Evolutionary conservation across 2,329 filamentous ascomycete genomes (phyloP).

Genomic region (Xylaria sp.): DNA sequence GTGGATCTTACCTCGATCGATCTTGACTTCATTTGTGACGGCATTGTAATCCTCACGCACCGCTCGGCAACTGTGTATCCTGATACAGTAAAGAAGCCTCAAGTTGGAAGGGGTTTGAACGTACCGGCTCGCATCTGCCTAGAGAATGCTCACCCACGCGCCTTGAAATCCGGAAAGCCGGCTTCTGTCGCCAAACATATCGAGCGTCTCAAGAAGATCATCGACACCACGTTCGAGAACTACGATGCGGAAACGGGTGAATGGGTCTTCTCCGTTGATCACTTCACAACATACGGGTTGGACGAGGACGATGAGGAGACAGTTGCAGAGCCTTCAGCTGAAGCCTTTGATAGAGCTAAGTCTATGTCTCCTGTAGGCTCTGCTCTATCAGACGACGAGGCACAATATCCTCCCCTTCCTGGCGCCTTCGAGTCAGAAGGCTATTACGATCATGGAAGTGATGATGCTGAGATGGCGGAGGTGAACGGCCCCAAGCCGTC

Average conservation of each 20-base stretch:
- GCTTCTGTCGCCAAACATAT: constrained; percentile 74
- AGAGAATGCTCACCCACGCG: constrained; percentile 87
- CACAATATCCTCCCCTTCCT: constrained; percentile 50
- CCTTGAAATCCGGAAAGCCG: constrained; percentile 54
- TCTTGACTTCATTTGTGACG: constrained; percentile 71
- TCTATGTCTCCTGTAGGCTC: constrained; percentile 30
- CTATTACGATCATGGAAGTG: constrained; percentile 46
- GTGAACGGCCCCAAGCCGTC: constrained; percentile 49
- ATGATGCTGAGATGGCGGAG: constrained; percentile 43
- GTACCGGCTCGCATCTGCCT: constrained; percentile 84
- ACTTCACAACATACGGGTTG: constrained; percentile 93
- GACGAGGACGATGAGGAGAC: constrained; percentile 73
- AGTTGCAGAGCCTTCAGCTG: constrained; percentile 39
- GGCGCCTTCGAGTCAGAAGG: constrained; percentile 70
- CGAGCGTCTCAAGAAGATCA: constrained; percentile 70
- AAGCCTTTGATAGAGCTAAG: constrained; percentile 17
- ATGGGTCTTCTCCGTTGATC: constrained; percentile 91
- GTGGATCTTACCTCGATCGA: constrained; percentile 79
- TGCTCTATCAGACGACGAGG: constrained; percentile 42
- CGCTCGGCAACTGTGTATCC: constrained; percentile 87
- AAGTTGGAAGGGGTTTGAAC: constrained; percentile 82
- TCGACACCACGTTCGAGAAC: constrained; percentile 72
- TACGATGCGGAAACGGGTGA: constrained; percentile 76
- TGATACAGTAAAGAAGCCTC: constrained; percentile 69
- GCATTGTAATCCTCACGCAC: constrained; percentile 68